Conservation (phyloP, 495 filamentous ascomycete species). For the Entonaema liquescens region DNA sequence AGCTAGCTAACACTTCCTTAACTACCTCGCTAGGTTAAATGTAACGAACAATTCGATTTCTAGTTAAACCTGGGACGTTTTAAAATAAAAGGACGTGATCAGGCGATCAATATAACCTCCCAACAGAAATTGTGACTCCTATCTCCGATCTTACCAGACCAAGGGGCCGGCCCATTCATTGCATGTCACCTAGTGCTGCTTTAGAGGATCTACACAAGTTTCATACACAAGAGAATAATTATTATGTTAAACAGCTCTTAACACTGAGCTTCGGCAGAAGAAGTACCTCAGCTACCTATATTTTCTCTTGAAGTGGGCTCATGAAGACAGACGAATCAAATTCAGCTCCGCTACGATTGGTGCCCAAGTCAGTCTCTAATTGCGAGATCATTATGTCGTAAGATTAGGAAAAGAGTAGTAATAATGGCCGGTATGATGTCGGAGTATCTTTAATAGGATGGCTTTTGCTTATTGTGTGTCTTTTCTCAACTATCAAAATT, state of each 20-base stretch:
- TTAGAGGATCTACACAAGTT: slow-evolving; percentile 7
- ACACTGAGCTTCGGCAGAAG: too few species aligned
- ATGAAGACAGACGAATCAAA: background rate
- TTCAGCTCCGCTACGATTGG: background rate
- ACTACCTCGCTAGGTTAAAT: slow-evolving; percentile 29
- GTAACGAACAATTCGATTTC: slow-evolving; percentile 8
- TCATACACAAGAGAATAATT: slow-evolving; percentile 15
- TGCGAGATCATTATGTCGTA: background rate
- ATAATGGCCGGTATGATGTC: background rate
- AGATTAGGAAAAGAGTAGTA: background rate
- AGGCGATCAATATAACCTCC: background rate
- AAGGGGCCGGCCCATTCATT: background rate
- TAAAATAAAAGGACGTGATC: background rate
- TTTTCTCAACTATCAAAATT: background rate
- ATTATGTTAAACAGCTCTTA: slow-evolving; percentile 5
- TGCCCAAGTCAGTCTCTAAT: background rate
- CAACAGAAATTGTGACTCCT: background rate
- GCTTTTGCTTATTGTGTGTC: background rate
- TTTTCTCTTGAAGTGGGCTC: slow-evolving; percentile 4
- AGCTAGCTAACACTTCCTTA: slow-evolving; percentile 3
- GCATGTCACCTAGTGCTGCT: background rate
- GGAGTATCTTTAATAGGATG: background rate
- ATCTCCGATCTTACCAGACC: background rate
- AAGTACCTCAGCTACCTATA: background rate
- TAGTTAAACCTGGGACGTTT: slow-evolving; percentile 16